Conservation (phyloP, 225 moss, liverwort and hornwort species). For the Marchantia polymorpha region DNA sequence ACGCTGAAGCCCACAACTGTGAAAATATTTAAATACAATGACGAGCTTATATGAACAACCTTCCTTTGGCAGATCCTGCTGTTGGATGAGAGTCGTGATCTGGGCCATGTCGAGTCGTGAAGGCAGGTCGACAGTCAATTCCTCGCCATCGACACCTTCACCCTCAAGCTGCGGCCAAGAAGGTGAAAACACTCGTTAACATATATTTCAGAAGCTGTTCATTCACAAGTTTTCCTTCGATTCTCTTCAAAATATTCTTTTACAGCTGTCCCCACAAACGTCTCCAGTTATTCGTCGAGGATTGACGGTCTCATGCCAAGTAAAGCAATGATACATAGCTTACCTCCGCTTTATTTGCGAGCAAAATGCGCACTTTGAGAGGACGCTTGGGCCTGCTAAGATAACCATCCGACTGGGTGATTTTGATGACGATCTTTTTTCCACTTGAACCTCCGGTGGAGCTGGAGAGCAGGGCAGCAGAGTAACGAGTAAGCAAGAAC, state of each 20-base stretch:
- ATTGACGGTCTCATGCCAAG: not conserved
- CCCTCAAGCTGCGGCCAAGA: constrained; percentile 52
- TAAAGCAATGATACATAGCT: not conserved
- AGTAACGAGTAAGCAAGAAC: constrained; percentile 62
- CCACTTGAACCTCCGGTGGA: constrained; percentile 24
- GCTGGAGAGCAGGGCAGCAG: constrained; percentile 45
- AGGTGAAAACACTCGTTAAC: not conserved
- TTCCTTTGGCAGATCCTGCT: constrained; percentile 17
- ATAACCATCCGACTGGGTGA: constrained; percentile 53
- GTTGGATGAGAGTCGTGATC: not conserved
- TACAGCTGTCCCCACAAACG: not conserved
- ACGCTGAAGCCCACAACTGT: not conserved
- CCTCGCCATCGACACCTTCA: constrained; percentile 70
- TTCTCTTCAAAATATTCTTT: no score
- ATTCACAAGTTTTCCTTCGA: not conserved
- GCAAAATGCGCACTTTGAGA: constrained; percentile 62
- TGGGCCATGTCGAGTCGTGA: constrained; percentile 43
- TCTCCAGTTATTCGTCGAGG: not conserved
- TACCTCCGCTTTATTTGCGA: constrained; percentile 61
- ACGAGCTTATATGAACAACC: constrained; percentile 1
- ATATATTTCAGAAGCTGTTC: not conserved
- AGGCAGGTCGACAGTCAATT: constrained; percentile 55
- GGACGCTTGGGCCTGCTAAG: constrained; percentile 59
- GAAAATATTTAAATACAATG: not conserved
- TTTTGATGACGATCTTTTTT: constrained; percentile 52